Evolutionary conservation across 176 grass and related monocot species (phyloP).

Genomic region (Oryza coarctata): DNA sequence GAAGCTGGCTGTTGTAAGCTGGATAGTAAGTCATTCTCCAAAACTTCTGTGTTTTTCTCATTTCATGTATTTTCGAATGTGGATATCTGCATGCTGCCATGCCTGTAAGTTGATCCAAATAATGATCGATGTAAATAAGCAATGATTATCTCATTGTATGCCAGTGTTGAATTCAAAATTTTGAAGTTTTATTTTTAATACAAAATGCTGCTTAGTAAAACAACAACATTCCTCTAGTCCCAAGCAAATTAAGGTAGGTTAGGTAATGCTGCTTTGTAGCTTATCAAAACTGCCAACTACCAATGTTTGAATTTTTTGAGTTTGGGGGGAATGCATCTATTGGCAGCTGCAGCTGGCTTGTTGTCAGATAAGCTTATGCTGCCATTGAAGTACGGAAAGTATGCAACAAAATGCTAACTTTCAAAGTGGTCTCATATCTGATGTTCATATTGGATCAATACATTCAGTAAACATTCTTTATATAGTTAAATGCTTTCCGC

Average conservation of each 20-base stretch:
- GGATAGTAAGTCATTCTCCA: constrained; percentile 60
- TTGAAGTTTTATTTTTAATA: not conserved
- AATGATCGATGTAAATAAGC: not conserved
- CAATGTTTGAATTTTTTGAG: not conserved
- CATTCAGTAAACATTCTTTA: constrained; percentile 26
- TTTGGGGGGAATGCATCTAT: not conserved
- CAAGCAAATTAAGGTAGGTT: no score
- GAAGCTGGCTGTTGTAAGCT: constrained; percentile 69
- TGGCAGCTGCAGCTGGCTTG: not conserved
- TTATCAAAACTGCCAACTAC: not conserved
- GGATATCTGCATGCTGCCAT: not conserved
- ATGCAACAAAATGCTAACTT: not conserved
- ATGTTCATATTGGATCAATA: not conserved
- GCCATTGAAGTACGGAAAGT: not conserved
- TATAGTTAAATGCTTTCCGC: constrained; percentile 19
- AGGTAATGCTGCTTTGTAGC: not conserved
- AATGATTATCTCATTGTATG: not conserved
- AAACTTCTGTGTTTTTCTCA: constrained; percentile 20
- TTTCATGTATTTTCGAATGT: constrained; percentile 23
- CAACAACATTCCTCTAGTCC: not conserved
- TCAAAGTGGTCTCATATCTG: not conserved
- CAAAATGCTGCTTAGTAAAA: not conserved
- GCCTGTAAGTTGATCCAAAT: not conserved
- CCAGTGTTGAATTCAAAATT: not conserved
- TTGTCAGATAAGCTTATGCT: not conserved